Base-by-base conservation (phyloP, 1,139 yeast genomes). In the Blastobotrys ciferrii region DNA sequence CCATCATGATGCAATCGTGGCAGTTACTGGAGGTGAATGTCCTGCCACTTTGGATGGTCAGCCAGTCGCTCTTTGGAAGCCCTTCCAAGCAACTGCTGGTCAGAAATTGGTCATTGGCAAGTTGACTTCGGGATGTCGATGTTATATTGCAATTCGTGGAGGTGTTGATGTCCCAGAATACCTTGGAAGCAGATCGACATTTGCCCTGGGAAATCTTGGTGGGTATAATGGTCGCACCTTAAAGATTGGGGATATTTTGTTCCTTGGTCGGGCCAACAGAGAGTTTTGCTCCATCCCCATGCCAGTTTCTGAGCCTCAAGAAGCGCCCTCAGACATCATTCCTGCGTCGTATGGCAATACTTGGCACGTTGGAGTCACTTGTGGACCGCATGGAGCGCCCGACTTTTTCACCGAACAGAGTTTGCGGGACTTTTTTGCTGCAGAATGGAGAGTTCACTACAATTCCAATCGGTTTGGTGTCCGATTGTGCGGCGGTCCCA, bases 361-460 rank as follows among this genome's bases (percentile, higher is more conserved):
- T 42, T 92, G 98, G 98, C 71, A 72, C 46, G 91, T 92, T 54
- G 96, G 91, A 60, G 97, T 89, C 43, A 87, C 96, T 20, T 84
- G 95, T 68, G 98, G 98, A 48, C 98, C 98, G 28, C 98, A 92
- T 66, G 98, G 98, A 1, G 81, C 96, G 6, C 98, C 98, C 20
- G 98, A 92, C 66, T 88, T 89, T 69, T 91, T 92, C 74, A 77
- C 79, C 51, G 69, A 75, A n/a, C 95, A 86, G 61, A 80, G 87
- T 12, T 80, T 88, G 32, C 73, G 76, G 32, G 85, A 83, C 48
- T 89, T 92, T 70, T 88, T 91, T 64, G 61, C 74, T 4, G 77
- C 81, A 46, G 79, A 80, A 55, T 91, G 98, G 98, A 91, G 89
- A 69, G 91, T 91, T 43, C 98, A 92, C 67, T 92, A 92, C 74